A percentile compares a stretch with the other conserved stretches of the same genome.
These are phyloP conservation scores for Danielozyma ontarioensis DNA, from an alignment of 805 yeast genomes.

Conservation along the genomic window DNA sequence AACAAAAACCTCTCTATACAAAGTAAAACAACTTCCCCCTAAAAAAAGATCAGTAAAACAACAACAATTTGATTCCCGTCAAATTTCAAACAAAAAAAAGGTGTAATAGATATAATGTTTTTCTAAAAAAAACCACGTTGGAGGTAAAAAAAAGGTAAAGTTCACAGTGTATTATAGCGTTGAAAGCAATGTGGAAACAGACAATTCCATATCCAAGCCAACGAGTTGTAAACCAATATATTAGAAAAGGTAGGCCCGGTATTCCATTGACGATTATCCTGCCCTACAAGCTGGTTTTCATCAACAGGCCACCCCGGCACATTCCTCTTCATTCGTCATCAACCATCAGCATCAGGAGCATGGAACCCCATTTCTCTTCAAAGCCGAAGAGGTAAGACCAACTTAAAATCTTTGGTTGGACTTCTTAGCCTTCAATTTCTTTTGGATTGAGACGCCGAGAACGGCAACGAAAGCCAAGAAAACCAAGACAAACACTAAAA, in stretches of 20 bases:
- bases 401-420: constrained; percentile 34
- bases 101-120: constrained; percentile 10
- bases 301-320: neutral
- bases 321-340: neutral
- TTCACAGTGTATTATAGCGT: constrained; percentile 7
- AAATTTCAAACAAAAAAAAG: constrained; percentile 4
- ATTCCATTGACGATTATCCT: too few relatives aligned
- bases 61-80: constrained; percentile 16
- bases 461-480: constrained; percentile 39
- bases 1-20: neutral
- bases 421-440: constrained; percentile 17
- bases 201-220: too few relatives aligned
- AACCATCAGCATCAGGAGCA: too few relatives aligned
- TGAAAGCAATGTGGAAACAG: neutral
- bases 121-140: constrained; percentile 6
- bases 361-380: too few relatives aligned
- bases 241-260: too few relatives aligned
- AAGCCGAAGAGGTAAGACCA: neutral
- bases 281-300: too few relatives aligned
- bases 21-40: neutral
- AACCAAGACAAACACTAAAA: constrained; percentile 57
- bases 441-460: constrained; percentile 11
- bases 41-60: constrained; percentile 1
- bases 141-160: constrained; percentile 3
- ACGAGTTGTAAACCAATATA: neutral